phyloP scores from a whole-genome alignment of 257 asterid genomes.

The Solanum pinnatisectum region DNA sequence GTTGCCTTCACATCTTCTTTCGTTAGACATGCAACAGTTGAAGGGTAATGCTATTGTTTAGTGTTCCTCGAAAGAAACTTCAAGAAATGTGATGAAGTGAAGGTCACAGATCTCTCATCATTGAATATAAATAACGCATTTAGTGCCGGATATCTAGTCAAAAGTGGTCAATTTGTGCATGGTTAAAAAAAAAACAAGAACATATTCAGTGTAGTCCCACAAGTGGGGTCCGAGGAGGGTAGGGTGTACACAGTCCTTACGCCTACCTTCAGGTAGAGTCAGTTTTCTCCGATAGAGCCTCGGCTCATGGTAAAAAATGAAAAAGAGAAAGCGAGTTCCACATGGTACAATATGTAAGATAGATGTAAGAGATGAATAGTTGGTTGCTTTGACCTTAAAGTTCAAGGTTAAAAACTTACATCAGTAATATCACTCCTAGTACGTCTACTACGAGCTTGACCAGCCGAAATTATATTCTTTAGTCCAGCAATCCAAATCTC shows the following conservation, averaged over 20 bases:
- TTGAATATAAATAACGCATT: not conserved
- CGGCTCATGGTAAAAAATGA: not conserved
- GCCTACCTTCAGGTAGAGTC: not conserved
- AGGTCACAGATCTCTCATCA: not conserved
- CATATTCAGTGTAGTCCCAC: not conserved
- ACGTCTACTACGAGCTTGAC: constrained; percentile 57
- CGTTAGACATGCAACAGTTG: not conserved
- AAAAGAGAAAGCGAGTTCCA: not conserved
- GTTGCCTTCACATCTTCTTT: not conserved
- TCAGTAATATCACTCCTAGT: constrained; percentile 72
- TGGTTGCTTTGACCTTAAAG: not conserved
- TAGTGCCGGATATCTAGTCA: not conserved
- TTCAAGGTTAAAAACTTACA: constrained; percentile 23
- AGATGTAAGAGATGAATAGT: not conserved
- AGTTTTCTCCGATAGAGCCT: not conserved
- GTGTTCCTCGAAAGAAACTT: not conserved
- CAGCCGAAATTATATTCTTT: constrained; percentile 58
- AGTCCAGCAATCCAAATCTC: constrained; percentile 90
- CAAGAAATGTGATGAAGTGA: not conserved
- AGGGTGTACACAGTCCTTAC: not conserved
- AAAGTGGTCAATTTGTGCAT: not conserved
- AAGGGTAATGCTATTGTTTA: not conserved
- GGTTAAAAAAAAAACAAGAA: not conserved
- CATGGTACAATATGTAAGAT: not conserved
- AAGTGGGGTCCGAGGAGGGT: not conserved